phyloP scores from a whole-genome alignment of 371 early-diverging fungal species.

The Mortierella sp. region DNA sequence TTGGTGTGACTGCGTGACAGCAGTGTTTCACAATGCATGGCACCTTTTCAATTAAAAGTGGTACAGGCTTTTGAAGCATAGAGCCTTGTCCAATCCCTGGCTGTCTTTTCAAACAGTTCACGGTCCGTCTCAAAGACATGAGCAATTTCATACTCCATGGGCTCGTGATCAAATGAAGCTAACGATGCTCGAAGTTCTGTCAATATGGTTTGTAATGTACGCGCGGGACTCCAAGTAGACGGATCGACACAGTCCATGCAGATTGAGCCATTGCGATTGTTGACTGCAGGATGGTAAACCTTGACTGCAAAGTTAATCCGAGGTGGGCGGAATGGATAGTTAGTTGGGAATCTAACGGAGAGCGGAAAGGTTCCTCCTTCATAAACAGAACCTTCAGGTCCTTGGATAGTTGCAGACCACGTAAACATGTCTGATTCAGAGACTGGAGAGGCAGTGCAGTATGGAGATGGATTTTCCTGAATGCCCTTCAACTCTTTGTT shows the following conservation, averaged over 20 bases:
- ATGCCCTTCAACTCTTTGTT: not conserved
- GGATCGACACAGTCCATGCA: not conserved
- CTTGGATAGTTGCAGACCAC: slow-evolving; percentile 1
- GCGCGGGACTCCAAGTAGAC: not conserved
- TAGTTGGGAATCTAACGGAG: not conserved
- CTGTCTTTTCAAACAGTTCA: not conserved
- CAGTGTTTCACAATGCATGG: too few relatives aligned
- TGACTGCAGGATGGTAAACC: not conserved
- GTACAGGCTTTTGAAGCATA: not conserved
- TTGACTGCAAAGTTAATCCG: not conserved
- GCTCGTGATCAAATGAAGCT: not conserved
- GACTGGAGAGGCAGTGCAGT: not conserved
- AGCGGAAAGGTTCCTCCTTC: slow-evolving; percentile 11
- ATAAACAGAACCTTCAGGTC: slow-evolving; percentile 11
- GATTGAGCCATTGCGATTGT: slow-evolving; percentile 5
- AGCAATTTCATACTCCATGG: not conserved
- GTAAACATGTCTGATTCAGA: slow-evolving; percentile 6
- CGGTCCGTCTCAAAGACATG: not conserved
- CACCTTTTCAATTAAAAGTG: too few relatives aligned
- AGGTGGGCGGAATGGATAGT: not conserved
- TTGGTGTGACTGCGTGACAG: not conserved
- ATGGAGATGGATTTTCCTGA: not conserved
- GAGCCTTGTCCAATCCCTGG: slow-evolving; percentile 4
- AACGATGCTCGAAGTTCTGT: not conserved
- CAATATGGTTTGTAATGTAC: not conserved